phyloP scores from a whole-genome alignment of 2,329 filamentous ascomycete species.

The Ceratocystis lukuohia region DNA sequence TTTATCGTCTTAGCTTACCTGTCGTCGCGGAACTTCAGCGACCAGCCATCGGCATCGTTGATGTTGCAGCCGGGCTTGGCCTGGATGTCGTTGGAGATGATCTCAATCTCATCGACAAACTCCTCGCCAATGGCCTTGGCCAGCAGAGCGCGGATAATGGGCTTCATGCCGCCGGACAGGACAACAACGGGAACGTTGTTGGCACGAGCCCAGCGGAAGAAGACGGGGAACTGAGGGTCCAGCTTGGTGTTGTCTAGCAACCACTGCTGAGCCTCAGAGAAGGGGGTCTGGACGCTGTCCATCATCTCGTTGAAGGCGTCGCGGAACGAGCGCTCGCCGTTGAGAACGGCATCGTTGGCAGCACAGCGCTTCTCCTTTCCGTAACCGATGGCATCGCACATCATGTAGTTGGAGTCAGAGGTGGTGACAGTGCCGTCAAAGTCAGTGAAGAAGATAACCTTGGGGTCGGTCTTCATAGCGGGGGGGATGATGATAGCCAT shows the following conservation, averaged over 20 bases:
- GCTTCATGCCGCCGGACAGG: conserved; percentile 82
- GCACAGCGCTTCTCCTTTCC: conserved; percentile 56
- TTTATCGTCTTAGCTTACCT: conserved; percentile 35
- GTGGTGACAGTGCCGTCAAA: conserved; percentile 93
- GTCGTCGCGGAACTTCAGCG: conserved; percentile 78
- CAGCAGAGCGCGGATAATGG: conserved; percentile 75
- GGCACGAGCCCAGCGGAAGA: conserved; percentile 67
- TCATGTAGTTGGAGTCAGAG: conserved; percentile 50
- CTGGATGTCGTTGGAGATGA: conserved; percentile 75
- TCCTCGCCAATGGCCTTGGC: conserved; percentile 65
- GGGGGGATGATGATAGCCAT: conserved; percentile 19
- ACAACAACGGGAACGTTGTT: conserved; percentile 89
- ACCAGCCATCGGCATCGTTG: conserved; percentile 72
- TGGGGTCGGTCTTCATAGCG: conserved; percentile 50
- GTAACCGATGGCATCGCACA: conserved; percentile 88
- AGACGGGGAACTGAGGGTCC: conserved; percentile 77
- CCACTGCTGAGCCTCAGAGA: conserved; percentile 64
- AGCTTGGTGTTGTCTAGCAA: conserved; percentile 73
- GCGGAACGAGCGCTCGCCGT: conserved; percentile 58
- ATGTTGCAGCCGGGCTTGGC: conserved; percentile 53
- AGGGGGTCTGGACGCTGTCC: conserved; percentile 69
- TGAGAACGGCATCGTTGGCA: conserved; percentile 65
- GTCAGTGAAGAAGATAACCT: conserved; percentile 97
- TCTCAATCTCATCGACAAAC: conserved; percentile 64
- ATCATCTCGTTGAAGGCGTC: conserved; percentile 88